phyloP scores from a whole-genome alignment of 345 rosid species.

The Rhodamnia rubescens region DNA sequence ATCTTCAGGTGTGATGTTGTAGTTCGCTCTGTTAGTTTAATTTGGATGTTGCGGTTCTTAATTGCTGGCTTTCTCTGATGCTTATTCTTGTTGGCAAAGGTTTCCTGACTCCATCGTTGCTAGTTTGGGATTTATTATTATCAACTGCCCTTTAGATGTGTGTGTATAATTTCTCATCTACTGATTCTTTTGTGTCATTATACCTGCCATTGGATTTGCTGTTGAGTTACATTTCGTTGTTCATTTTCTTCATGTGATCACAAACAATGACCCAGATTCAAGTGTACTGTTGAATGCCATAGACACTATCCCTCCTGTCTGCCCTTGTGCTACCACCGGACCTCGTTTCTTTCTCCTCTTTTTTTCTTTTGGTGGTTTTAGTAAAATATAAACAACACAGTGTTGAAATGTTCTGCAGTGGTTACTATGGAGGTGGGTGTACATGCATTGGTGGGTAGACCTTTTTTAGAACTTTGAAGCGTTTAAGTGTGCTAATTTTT shows the following conservation, averaged over 20 bases:
- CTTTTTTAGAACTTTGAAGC: neutral
- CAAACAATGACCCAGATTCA: neutral
- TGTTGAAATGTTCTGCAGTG: neutral
- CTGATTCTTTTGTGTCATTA: neutral
- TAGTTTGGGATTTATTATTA: neutral
- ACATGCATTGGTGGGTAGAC: neutral
- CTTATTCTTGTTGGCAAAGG: neutral
- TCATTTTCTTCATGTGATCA: neutral
- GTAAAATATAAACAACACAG: neutral
- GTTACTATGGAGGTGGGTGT: neutral
- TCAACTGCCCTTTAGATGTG: neutral
- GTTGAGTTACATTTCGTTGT: neutral
- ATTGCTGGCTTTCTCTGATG: neutral
- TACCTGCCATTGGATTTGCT: neutral
- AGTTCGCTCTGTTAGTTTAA: neutral
- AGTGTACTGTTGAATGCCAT: neutral
- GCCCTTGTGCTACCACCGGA: neutral
- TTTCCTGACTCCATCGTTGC: neutral
- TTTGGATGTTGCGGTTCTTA: too few species aligned
- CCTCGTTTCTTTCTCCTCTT: neutral
- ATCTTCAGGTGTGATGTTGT: conserved; percentile 45
- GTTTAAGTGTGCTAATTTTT: neutral
- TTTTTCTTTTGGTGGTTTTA: neutral
- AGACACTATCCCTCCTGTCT: neutral
- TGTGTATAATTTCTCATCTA: neutral